A percentile compares a stretch with the other conserved stretches of the same genome.
These are phyloP conservation scores for Cryptococcus sp. DNA, from an alignment of 1,284 basidiomycete species.

Conservation along the genomic window DNA sequence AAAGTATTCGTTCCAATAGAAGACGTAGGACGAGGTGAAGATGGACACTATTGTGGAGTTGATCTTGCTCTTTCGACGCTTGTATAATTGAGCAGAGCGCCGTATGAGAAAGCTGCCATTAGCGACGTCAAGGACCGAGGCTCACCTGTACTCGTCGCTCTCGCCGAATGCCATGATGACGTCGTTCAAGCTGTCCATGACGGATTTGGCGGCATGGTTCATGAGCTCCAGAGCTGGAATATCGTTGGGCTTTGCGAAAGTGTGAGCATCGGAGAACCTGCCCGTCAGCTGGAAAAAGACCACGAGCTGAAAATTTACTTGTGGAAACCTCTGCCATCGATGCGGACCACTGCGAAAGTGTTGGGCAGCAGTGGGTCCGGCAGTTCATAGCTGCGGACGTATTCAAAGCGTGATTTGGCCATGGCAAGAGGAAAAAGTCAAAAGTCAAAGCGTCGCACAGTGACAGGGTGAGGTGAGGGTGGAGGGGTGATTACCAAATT, in stretches of 20 bases:
- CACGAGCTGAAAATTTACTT: conserved; percentile 53
- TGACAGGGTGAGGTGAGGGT: no score
- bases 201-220: conserved; percentile 78
- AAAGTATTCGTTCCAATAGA: conserved; percentile 76
- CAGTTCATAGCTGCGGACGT: conserved; percentile 85
- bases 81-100: conserved; percentile 69
- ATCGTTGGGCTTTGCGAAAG: conserved; percentile 89
- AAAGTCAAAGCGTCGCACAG: no score
- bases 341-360: conserved; percentile 76
- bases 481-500: no score
- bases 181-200: conserved; percentile 73
- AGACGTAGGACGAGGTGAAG: conserved; percentile 89
- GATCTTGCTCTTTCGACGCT: conserved; percentile 82
- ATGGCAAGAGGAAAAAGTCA: no score
- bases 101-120: conserved; percentile 72
- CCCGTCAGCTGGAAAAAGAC: no score
- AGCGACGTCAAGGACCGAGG: background rate
- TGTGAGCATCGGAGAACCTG: conserved; percentile 79
- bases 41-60: conserved; percentile 79
- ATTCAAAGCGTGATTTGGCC: conserved; percentile 88
- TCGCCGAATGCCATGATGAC: conserved; percentile 87
- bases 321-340: conserved; percentile 95
- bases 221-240: conserved; percentile 77
- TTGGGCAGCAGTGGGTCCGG: conserved; percentile 79
- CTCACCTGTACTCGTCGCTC: conserved; percentile 91